Conservation (phyloP, 2,329 filamentous ascomycete genomes). For the Colletotrichum gloeosporioides region DNA sequence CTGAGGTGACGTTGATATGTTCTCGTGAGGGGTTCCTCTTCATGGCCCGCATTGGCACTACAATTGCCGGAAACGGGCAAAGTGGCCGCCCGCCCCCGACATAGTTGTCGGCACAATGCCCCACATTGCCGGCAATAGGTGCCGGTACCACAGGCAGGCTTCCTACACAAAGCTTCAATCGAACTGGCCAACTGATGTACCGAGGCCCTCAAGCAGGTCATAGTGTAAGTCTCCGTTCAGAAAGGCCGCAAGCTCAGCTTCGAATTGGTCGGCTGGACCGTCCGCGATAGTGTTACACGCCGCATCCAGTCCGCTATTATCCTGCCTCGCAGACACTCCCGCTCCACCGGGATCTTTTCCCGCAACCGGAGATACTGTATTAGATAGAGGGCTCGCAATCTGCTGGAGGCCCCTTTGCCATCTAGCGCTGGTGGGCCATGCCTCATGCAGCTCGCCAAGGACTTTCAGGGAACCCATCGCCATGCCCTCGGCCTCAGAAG, state of each 20-base stretch:
- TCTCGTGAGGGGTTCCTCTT: background rate
- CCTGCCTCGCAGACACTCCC: fast-evolving
- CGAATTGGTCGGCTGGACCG: background rate
- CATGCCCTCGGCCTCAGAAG: background rate
- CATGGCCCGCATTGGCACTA: background rate
- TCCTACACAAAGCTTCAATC: background rate
- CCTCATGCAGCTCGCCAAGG: background rate
- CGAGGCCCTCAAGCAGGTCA: background rate
- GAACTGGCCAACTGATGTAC: background rate
- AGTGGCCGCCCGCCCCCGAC: background rate
- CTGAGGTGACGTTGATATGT: background rate
- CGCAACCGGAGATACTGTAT: background rate
- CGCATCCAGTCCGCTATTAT: background rate
- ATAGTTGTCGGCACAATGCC: background rate
- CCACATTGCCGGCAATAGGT: background rate
- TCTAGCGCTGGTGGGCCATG: background rate
- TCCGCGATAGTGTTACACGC: background rate
- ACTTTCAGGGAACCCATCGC: background rate
- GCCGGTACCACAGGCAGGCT: background rate
- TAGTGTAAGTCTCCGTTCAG: background rate
- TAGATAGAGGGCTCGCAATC: background rate
- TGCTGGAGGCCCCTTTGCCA: background rate
- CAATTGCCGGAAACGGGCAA: background rate
- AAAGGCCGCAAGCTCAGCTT: background rate
- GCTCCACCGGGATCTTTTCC: fast-evolving